Evolutionary conservation across 1,139 yeast species (phyloP).

Genomic region (Debaryomyces sp.): DNA sequence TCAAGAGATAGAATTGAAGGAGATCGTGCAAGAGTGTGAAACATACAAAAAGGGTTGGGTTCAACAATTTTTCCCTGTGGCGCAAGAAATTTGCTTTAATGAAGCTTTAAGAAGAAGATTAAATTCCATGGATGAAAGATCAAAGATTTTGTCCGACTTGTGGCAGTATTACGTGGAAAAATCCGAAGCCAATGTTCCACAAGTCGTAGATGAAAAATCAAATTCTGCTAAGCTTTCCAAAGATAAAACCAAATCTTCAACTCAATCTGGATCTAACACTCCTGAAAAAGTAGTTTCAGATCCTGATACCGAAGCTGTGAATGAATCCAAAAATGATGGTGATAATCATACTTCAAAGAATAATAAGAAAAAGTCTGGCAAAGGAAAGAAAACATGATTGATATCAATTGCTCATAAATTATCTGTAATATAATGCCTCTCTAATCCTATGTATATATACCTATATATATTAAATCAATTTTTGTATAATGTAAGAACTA

Average conservation of each 20-base stretch:
- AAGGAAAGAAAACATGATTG: conserved; percentile 5
- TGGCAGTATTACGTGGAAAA: conserved; percentile 49
- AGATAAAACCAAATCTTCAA: background rate
- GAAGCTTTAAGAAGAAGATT: conserved; percentile 87
- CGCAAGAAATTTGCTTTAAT: conserved; percentile 89
- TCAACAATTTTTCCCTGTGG: conserved; percentile 70
- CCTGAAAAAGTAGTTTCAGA: background rate
- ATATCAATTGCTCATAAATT: background rate
- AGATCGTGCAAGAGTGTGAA: conserved; percentile 79
- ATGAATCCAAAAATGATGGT: background rate
- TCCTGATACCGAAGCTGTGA: background rate
- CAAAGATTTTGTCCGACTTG: conserved; percentile 46
- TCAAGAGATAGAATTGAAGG: conserved; percentile 79
- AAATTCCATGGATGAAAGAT: conserved; percentile 59
- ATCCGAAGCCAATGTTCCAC: conserved; percentile 14
- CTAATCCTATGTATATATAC: background rate
- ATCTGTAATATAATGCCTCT: background rate
- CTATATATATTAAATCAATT: background rate
- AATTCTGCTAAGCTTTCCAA: background rate
- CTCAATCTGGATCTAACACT: background rate
- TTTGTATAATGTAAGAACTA: background rate
- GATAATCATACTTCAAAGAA: background rate
- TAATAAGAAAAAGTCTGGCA: conserved; percentile 5
- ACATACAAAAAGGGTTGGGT: conserved; percentile 78
- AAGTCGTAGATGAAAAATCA: background rate